phyloP scores from a whole-genome alignment of 169 alveolate species.

The Plasmodium gonderi region DNA sequence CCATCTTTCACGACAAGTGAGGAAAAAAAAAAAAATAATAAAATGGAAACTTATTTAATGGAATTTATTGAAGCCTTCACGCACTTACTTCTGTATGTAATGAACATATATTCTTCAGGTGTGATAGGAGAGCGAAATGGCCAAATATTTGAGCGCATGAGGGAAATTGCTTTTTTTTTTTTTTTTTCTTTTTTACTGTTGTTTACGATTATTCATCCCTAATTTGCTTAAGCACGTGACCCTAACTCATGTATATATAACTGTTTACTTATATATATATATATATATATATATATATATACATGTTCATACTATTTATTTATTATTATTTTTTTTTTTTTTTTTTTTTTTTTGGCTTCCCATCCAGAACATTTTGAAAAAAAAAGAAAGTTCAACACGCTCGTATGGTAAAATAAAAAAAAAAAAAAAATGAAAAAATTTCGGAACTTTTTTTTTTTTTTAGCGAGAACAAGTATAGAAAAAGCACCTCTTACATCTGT shows the following conservation, averaged over 20 bases:
- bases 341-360: not conserved
- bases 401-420: slow-evolving; percentile 47
- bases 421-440: not conserved
- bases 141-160: not conserved
- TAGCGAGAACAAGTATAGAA: not conserved
- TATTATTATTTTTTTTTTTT: no score
- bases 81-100: slow-evolving; percentile 54
- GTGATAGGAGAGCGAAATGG: not conserved
- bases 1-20: slow-evolving; percentile 20
- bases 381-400: slow-evolving; percentile 62
- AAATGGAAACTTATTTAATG: slow-evolving; percentile 67
- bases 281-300: not conserved
- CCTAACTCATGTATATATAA: not conserved
- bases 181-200: no score
- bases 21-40: slow-evolving; percentile 12
- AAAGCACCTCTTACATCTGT: no score
- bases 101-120: slow-evolving; percentile 62
- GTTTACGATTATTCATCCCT: no score
- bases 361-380: slow-evolving; percentile 61
- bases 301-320: no score
- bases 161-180: not conserved
- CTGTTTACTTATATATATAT: not conserved
- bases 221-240: not conserved
- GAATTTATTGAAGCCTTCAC: slow-evolving; percentile 74
- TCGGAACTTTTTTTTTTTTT: not conserved